Base-by-base conservation (phyloP, 2,329 filamentous ascomycete species). In the Pestalotiopsis sp. region DNA sequence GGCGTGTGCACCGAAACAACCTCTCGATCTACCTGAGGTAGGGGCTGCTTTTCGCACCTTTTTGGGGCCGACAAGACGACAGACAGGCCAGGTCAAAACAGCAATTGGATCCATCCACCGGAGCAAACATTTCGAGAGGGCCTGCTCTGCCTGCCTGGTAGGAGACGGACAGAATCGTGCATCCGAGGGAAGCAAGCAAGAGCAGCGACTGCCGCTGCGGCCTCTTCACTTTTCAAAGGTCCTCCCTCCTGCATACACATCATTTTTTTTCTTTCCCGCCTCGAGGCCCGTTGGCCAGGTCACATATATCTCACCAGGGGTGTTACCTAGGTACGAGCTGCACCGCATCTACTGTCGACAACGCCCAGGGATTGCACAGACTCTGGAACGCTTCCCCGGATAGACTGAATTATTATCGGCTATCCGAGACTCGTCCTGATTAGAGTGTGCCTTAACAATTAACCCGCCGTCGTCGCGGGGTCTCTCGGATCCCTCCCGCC, bases 401-500 rank as follows among this genome's bases (percentile, higher is more conserved):
- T 12, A 27, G 62, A 65, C 62, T 65, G 45, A 39, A 23, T 31
- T 49, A 36, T 23, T 14, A 23, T 62, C 59, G 59, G 59, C 59
- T 62, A 62, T 62, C 59, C 59, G 59, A 62, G 59, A 62, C 59
- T 62, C 17, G 36, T 36, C 25, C 45, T 52, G 45, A 62, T 62
- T 39, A 62, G 57, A 59, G 20, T 59, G 45, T 59, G 11, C 31
- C 65, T 59, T 67, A 67, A 59, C 65, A 67, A 67, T 41, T 59
- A 67, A 66, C 25, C 52, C 65, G 14, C 31, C 17, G 25, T 41
- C 17, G 25, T 41, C 65, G 23, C 20, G 62, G 45, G 59, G 45
- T 52, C 17, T n/a, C 57, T 36, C 36, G 62, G 62, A 65, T 60
- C 65, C 56, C 65, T 67, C 27, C 65, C 65, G 65, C 65, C 52